These are phyloP conservation scores for Microbotryomycetes sp. DNA, from an alignment of 1,284 basidiomycete species.

Conservation along the genomic window DNA sequence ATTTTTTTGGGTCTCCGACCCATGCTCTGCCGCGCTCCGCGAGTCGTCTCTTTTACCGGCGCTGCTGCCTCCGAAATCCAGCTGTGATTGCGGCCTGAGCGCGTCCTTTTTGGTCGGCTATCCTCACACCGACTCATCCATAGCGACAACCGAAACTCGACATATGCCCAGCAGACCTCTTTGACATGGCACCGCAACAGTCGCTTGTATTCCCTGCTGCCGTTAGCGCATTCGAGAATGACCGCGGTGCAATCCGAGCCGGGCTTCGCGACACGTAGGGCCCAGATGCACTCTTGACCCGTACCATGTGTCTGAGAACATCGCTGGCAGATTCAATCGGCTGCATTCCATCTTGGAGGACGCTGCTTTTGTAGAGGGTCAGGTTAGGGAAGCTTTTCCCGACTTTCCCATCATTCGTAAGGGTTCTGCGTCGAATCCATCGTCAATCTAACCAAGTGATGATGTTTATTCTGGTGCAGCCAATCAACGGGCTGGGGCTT, in stretches of 20 bases:
- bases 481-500: slow-evolving; percentile 87
- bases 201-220: neutral
- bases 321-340: slow-evolving; percentile 60
- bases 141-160: too few relatives aligned
- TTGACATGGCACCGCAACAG: neutral
- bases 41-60: neutral
- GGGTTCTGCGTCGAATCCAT: too few relatives aligned
- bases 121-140: too few relatives aligned
- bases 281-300: fast-evolving
- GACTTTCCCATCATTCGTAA: slow-evolving; percentile 58
- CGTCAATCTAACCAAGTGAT: too few relatives aligned
- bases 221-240: slow-evolving; percentile 8
- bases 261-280: slow-evolving; percentile 22
- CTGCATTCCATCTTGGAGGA: slow-evolving; percentile 77
- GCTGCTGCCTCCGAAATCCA: too few relatives aligned
- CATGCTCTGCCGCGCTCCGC: neutral
- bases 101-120: too few relatives aligned
- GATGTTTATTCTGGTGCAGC: too few relatives aligned
- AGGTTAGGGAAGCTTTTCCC: slow-evolving; percentile 53
- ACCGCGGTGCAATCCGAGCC: slow-evolving; percentile 9
- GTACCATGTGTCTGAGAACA: neutral
- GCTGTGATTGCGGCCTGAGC: too few relatives aligned
- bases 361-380: slow-evolving; percentile 55
- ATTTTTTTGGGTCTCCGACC: neutral
- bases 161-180: too few relatives aligned